Percentiles rank a stretch among this genome's conserved stretches.
These are phyloP conservation scores for Chenopodium suecicum DNA, from an alignment of 148 eudicot genomes.

Conservation along the genomic window DNA sequence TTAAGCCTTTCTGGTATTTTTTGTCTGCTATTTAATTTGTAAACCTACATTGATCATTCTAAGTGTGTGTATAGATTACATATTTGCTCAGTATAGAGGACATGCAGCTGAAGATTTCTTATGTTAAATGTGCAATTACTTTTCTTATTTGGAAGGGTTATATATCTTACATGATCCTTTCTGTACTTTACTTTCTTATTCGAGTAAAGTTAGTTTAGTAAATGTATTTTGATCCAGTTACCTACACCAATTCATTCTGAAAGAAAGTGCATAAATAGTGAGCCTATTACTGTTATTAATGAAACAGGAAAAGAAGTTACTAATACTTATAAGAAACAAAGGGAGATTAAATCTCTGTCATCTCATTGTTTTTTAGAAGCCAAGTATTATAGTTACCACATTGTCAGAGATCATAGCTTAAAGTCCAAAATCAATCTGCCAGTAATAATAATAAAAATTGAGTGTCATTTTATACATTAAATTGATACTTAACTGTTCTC, in stretches of 20 bases:
- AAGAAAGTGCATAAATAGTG: not conserved
- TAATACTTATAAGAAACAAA: not conserved
- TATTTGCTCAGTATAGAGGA: not conserved
- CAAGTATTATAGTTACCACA: not conserved
- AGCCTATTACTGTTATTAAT: not conserved
- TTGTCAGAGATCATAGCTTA: not conserved
- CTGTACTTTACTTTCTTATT: not conserved
- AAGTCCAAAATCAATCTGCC: not conserved
- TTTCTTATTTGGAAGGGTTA: not conserved
- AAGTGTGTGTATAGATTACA: not conserved
- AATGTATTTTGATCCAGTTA: not conserved
- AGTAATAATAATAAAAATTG: too few relatives aligned
- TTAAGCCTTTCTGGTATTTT: not conserved
- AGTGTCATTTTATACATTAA: not conserved
- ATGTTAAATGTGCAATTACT: not conserved
- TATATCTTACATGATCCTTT: not conserved
- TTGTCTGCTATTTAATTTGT: not conserved
- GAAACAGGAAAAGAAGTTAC: not conserved
- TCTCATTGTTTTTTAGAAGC: not conserved
- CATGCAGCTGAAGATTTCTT: not conserved
- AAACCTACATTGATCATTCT: too few relatives aligned
- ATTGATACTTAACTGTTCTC: not conserved
- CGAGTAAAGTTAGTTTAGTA: not conserved
- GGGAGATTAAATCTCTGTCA: not conserved
- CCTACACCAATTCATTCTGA: not conserved